Evolutionary conservation across 2,329 filamentous ascomycete species (phyloP), one percentile per base, ranked within the genome.

Genomic region (Plectosphaerella cucumerina): DNA sequence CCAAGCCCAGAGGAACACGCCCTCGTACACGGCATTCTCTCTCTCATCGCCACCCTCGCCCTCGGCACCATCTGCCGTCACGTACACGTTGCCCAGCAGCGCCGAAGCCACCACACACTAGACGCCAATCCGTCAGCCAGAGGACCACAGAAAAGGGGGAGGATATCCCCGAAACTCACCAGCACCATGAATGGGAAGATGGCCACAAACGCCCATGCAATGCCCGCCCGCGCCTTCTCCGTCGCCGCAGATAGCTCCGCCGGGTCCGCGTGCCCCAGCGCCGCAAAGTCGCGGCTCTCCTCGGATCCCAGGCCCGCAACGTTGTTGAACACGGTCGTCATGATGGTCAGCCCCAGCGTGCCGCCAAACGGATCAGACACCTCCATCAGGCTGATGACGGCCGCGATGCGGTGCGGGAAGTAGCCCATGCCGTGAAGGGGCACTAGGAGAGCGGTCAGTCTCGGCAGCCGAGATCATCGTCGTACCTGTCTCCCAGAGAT

Each of bases 321-420:
- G 54, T 88, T 88, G 60, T 86, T 86, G 64, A 87, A 87, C 2
- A 88, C 83, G 9, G 79, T 76, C 14, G 82, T 77, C 85, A 88
- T 87, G 58, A 88, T 75, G 1, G 84, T 85, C 44, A 87, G 70
- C 0, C 78, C 79, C 3, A 88, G 65, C 0, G 84, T 86, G 12
- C 85, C 84, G 4, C 86, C 85, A 21, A 89, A 78, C 0, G 82
- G 81, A 15, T 80, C 52, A 3, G 82, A 75, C 49, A 88, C 80
- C 0, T 76, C 72, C 63, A 85, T 75, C 10, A 88, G 62, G 0
- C 78, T 81, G 50, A 85, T 76, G 4, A 86, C 79, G 0, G 77
- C 71, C 0, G 84, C 76, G 12, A 86, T 78, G 23, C 76, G 67
- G 4, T 73, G 64, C 0, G 79, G 81, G 65, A 84, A 86, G 52